Evolutionary conservation across 2,329 filamentous ascomycete species (phyloP), one percentile per base, ranked within the genome.

Genomic region (Hortaea werneckii): DNA sequence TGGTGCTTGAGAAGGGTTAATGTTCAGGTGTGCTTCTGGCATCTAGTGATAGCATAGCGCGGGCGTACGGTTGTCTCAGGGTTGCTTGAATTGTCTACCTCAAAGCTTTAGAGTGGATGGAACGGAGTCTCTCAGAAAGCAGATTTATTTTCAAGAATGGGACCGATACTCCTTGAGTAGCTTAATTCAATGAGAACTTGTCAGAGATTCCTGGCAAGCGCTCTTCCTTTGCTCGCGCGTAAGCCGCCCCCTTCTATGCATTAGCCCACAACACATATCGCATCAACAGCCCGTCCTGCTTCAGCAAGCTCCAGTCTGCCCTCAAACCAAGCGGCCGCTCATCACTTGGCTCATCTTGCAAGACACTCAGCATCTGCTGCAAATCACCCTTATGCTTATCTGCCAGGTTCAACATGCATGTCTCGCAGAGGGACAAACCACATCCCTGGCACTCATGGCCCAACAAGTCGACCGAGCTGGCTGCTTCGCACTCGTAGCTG

Each of bases 271-370:
- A 30, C 12, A 56, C 11, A 39, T 52, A 53, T 39, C 49, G 50
- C 46, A 56, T 50, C 43, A 67, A 41, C 42, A 58, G 43, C 9
- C 64, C 63, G n/a, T 60, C 57, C 5, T 50, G 29, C 45, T 51
- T 60, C 37, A 67, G 44, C 6, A 67, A 50, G 43, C 62, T 61
- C 7, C 46, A 53, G 48, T 67, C 65, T 26, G 65, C 64, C 37
- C 64, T 53, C 35, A 64, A 44, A 4, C 62, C 57, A 6, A 60
- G 37, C 5, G 46, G 50, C 5, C 52, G 37, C 11, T 47, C 43
- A 6, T 45, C 48, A 29, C 37, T 53, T 20, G 42, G 40, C 44
- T 55, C 44, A 28, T 55, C 42, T 12, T 45, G 13, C 13, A 53
- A 29, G 10, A 29, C 40, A 9, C 49, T 40, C 10, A 62, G 49